Conservation (phyloP, 257 asterid species). For the Solanum sitiens region DNA sequence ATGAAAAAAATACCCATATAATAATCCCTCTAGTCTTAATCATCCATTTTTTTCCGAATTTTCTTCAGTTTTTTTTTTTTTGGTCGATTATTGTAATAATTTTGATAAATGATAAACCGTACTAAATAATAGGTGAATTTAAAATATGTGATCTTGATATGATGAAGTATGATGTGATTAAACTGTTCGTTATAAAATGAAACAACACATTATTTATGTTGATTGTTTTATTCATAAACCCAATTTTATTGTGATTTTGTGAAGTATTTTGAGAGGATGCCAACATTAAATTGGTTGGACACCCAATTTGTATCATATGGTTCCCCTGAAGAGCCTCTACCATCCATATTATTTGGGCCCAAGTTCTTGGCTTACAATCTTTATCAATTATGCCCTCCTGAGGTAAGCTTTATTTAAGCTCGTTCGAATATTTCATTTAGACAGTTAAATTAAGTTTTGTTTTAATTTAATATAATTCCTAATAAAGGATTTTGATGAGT, state of each 20-base stretch:
- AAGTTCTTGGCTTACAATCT: constrained; percentile 11
- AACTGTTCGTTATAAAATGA: too few species aligned
- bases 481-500: not conserved
- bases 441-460: fast-evolving
- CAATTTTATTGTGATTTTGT: not conserved
- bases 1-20: too few species aligned
- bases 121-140: too few species aligned
- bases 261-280: constrained; percentile 13
- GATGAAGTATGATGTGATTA: too few species aligned
- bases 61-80: too few species aligned
- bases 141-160: too few species aligned
- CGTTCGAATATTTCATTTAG: too few species aligned
- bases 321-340: constrained; percentile 15
- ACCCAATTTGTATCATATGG: constrained; percentile 23
- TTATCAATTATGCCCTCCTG: constrained; percentile 15
- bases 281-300: constrained; percentile 20
- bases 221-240: not conserved
- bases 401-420: constrained; percentile 10
- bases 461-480: too few species aligned
- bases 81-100: too few species aligned
- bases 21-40: too few species aligned
- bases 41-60: too few species aligned
- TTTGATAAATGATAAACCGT: too few species aligned
- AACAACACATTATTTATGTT: not conserved
- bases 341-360: constrained; percentile 27